phyloP scores from a whole-genome alignment of 331 rosid species.

The Prunus yedoensis region DNA sequence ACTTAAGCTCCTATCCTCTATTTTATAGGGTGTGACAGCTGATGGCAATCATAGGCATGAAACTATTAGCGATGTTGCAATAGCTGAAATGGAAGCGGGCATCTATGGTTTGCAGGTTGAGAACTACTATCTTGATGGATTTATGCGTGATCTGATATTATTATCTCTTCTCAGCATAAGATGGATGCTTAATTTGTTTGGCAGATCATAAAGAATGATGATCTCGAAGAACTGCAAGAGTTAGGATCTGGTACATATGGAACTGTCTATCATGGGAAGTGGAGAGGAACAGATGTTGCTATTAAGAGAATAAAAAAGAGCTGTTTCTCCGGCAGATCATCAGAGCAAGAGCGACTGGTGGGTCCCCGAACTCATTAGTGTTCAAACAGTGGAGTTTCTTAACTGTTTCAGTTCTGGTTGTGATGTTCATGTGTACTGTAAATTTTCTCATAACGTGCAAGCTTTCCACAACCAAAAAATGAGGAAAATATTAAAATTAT shows the following conservation, averaged over 20 bases:
- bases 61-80: conserved; percentile 44
- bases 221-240: conserved; percentile 82
- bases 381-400: conserved; percentile 5
- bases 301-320: conserved; percentile 91
- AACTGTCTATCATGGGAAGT: conserved; percentile 90
- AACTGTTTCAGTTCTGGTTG: conserved; percentile 13
- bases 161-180: conserved; percentile 5
- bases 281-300: conserved; percentile 99
- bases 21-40: conserved; percentile 47
- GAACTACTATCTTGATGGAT: conserved; percentile 25
- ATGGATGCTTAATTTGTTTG: conserved; percentile 13
- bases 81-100: conserved; percentile 69
- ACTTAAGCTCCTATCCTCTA: conserved; percentile 7
- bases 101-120: conserved; percentile 82
- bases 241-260: conserved; percentile 98
- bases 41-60: conserved; percentile 37
- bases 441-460: not conserved
- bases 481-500: not conserved
- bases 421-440: not conserved
- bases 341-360: conserved; percentile 95
- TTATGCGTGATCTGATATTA: conserved; percentile 10
- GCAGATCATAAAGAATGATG: conserved; percentile 79
- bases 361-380: conserved; percentile 30
- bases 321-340: conserved; percentile 75
- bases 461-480: not conserved